Percentiles rank a stretch among this genome's conserved stretches.
These are phyloP conservation scores for Suillus weaverae DNA, from an alignment of 768 basidiomycete genomes.

Conservation along the genomic window DNA sequence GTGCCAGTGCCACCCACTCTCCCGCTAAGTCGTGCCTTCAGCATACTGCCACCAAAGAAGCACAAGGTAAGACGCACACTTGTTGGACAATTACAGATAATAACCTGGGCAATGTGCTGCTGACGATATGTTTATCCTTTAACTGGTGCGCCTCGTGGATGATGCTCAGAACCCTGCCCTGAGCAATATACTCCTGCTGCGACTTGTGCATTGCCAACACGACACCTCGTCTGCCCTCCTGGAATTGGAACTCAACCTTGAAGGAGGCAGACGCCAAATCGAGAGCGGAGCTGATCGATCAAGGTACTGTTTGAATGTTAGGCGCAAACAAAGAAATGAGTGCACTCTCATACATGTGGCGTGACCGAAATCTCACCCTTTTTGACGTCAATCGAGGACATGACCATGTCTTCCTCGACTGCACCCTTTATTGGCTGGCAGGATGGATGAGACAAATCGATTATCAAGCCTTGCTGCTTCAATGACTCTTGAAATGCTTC, in stretches of 20 bases:
- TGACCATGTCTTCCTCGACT: conserved; percentile 23
- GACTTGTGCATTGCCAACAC: conserved; percentile 35
- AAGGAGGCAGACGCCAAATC: conserved; percentile 31
- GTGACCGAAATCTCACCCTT: conserved; percentile 11
- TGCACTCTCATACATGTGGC: conserved; percentile 22
- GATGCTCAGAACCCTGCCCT: conserved; percentile 20
- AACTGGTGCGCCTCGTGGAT: conserved; percentile 27
- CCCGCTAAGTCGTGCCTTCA: conserved; percentile 15
- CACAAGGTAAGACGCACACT: conserved; percentile 1
- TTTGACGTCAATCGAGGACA: conserved; percentile 26
- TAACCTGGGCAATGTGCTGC: conserved; percentile 32
- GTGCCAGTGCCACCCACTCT: conserved; percentile 25
- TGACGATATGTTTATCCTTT: conserved; percentile 34
- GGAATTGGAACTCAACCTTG: conserved; percentile 37
- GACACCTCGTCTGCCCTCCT: conserved; percentile 30
- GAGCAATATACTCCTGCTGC: conserved; percentile 21
- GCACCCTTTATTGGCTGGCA: conserved; percentile 15
- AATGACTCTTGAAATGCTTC: conserved; percentile 20
- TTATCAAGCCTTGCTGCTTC: conserved; percentile 15
- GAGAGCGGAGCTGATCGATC: conserved; percentile 15
- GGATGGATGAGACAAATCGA: not conserved
- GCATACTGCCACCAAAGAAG: conserved; percentile 9
- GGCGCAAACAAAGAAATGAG: not conserved
- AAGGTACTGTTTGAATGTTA: not conserved
- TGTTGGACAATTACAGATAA: conserved; percentile 36